Percentiles rank a stretch among this genome's conserved stretches.
Evolutionary conservation across 2,329 filamentous ascomycete species (phyloP).

Genomic region (Pyricularia pennisetigena): DNA sequence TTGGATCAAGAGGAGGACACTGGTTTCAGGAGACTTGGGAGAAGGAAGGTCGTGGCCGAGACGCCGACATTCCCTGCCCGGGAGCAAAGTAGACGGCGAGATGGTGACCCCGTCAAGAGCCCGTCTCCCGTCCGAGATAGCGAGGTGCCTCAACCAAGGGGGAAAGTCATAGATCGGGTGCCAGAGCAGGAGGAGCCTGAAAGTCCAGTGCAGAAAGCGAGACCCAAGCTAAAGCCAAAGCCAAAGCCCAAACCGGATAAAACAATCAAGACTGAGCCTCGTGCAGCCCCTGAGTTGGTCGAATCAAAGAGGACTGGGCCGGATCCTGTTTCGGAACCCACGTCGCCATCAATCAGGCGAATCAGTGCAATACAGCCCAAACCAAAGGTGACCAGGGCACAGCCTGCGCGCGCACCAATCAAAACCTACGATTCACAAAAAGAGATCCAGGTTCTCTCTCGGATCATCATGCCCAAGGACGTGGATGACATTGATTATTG

Average conservation of each 20-base stretch:
- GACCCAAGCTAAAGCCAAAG: constrained; percentile 18
- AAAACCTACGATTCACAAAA: background rate
- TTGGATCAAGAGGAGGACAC: background rate
- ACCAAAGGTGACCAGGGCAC: background rate
- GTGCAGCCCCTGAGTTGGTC: background rate
- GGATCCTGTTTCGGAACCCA: background rate
- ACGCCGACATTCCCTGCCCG: background rate
- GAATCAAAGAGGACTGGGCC: background rate
- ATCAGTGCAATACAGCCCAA: background rate
- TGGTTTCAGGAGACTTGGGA: background rate
- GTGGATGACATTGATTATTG: background rate
- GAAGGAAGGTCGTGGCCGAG: background rate
- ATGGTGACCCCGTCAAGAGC: constrained; percentile 25
- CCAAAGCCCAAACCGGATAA: constrained; percentile 4
- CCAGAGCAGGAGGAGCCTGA: background rate
- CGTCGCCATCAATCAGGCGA: background rate
- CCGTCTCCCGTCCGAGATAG: constrained; percentile 8
- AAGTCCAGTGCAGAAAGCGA: constrained; percentile 9
- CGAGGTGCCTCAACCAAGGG: background rate
- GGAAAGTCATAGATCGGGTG: background rate
- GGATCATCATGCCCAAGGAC: background rate
- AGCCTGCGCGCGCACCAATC: background rate
- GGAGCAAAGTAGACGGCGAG: constrained; percentile 29
- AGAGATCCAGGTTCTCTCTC: background rate
- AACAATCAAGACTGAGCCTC: background rate